Percentiles rank a stretch among this genome's conserved stretches.
phyloP scores from a whole-genome alignment of 2,329 filamentous ascomycete genomes.

The Cyanodermella asteris region DNA sequence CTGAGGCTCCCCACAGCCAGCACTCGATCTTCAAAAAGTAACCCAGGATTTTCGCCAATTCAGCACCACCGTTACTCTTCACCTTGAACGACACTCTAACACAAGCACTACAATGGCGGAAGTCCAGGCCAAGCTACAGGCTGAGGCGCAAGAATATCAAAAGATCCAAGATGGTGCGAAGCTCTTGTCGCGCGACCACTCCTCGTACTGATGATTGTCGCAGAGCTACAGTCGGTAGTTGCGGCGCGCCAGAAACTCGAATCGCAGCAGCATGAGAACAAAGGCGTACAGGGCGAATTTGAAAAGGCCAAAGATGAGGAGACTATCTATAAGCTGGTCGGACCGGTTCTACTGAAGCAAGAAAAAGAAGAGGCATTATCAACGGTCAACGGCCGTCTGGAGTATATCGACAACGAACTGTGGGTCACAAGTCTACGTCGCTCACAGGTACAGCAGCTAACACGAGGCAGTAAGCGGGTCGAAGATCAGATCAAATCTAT shows the following conservation, averaged over 20 bases:
- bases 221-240: conserved; percentile 61
- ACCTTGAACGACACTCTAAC: too few species aligned
- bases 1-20: too few species aligned
- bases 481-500: conserved; percentile 43
- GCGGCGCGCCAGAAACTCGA: conserved; percentile 76
- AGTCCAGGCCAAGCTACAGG: conserved; percentile 55
- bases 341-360: conserved; percentile 83
- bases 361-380: conserved; percentile 75
- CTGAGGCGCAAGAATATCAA: conserved; percentile 69
- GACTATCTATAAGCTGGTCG: conserved; percentile 92
- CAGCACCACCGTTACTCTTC: too few species aligned
- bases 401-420: conserved; percentile 91
- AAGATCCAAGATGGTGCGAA: conserved; percentile 57
- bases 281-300: conserved; percentile 51
- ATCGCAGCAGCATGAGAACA: conserved; percentile 79
- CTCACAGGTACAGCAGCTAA: neutral
- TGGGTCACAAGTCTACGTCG: conserved; percentile 21
- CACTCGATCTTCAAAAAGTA: too few species aligned
- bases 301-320: neutral
- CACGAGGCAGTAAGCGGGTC: conserved; percentile 33
- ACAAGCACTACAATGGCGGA: too few species aligned
- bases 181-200: neutral
- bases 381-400: conserved; percentile 73
- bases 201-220: neutral
- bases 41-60: too few species aligned